Evolutionary conservation across 305 asterid genomes (phyloP), one percentile per base, ranked within the genome.

Genomic region (Fraxinus platypoda): DNA sequence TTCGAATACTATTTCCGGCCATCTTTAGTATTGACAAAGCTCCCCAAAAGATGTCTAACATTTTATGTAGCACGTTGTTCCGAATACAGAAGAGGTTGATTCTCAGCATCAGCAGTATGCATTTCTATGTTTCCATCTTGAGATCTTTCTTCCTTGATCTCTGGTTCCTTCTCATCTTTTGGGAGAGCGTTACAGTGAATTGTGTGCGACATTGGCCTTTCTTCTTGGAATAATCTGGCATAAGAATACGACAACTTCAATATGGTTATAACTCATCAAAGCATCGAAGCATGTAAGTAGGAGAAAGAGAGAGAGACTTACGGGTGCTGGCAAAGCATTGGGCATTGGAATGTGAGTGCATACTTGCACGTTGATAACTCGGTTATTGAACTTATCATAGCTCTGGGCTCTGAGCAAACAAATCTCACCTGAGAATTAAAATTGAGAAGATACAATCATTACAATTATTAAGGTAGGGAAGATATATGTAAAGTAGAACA

Each of bases 311-410:
- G 83, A 78, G 28, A n/a, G 28, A 6, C 97, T 92, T 90, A 96
- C 99, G 95, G 99, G 87, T 96, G 99, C 85, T 91, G 93, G 98
- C 98, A 96, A 46, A 96, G 99, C 4, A 89, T 89, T 46, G 99
- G 99, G 83, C 95, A 90, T 23, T 96, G 98, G 73, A 96, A 86
- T 71, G 99, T 96, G 83, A 94, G 95, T 54, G 99, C 99, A 84
- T 96, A 94, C 86, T 91, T 96, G 94, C 99, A 96, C 38, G 99
- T 96, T 78, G 99, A 92, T 88, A 96, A 79, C 87, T 96, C 99
- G 33, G 97, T 92, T 82, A 96, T 88, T 64, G 98, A 96, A 88
- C 95, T 96, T 82, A 96, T 96, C 97, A 91, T 92, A 64, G 98
- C 94, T 89, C 95, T 89, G 64, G 94, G 91, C 86, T 94, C 99